Base-by-base conservation (phyloP, 2,329 filamentous ascomycete species). In the Byssochlamys sp. region DNA sequence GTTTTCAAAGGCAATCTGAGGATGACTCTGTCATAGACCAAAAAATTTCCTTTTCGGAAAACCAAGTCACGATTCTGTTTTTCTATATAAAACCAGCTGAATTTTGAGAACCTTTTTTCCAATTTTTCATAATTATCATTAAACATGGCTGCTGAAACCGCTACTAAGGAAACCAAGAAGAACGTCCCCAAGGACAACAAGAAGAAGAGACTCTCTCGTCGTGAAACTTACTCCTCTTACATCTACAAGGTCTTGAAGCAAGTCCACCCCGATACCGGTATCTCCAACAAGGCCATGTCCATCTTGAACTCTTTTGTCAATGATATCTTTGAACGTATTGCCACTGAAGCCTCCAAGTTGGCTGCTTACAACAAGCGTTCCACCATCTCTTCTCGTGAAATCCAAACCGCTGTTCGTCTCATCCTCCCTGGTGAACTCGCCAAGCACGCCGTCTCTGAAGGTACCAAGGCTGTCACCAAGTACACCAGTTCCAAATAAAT, bases 181-280 rank as follows among this genome's bases (percentile, higher is more conserved):
- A n/a, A n/a, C n/a, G n/a, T n/a, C n/a, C n/a, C n/a, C n/a, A n/a
- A n/a, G n/a, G n/a, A n/a, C n/a, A n/a, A n/a, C n/a, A n/a, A n/a
- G n/a, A n/a, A n/a, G n/a, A n/a, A n/a, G n/a, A n/a, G n/a, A n/a
- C n/a, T n/a, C n/a, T n/a, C n/a, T n/a, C n/a, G n/a, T n/a, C n/a
- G n/a, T n/a, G 94, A 99, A 85, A 99, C 94, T n/a, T 99, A 99
- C 84, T 95, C 89, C 69, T 95, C 90, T 57, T 99, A 99, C 86
- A 99, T 99, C 81, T 99, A 97, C 89, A 99, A 97, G 84, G 94
- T 99, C 72, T 88, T 99, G 77, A 99, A 99, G 88, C 94, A 99
- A 85, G 94, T 99, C 69, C 94, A 99, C 83, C 94, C 94, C 63
- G 94, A 99, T 80, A 99, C 94, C 70, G 94, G 94, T 90, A 99